These are phyloP conservation scores for Phytophthora gonapodyides DNA, from an alignment of 352 stramenopile species.

Conservation along the genomic window DNA sequence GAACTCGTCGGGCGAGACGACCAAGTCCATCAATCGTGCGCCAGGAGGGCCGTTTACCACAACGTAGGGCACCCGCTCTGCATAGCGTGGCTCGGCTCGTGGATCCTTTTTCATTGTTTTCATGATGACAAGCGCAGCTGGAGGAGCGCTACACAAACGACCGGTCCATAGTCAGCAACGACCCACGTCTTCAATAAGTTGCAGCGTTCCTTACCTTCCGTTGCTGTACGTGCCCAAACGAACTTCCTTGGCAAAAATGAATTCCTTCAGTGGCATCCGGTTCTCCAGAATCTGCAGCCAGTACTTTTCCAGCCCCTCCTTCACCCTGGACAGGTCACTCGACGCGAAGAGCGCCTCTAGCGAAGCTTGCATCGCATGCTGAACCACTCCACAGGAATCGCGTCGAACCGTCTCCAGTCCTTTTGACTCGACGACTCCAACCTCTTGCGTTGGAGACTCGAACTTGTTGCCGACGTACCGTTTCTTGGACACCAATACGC, in stretches of 20 bases:
- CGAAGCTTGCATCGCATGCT: constrained; percentile 65
- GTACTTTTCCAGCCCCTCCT: constrained; percentile 60
- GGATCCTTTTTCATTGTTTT: constrained; percentile 84
- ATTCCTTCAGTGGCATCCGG: constrained; percentile 68
- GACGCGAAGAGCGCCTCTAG: constrained; percentile 73
- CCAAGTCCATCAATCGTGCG: constrained; percentile 89
- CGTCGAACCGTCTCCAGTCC: constrained; percentile 93
- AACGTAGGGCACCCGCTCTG: constrained; percentile 90
- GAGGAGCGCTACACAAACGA: constrained; percentile 56
- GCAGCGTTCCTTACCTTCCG: constrained; percentile 36
- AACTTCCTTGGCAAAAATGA: constrained; percentile 89
- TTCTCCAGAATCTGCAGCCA: constrained; percentile 75
- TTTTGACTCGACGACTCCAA: constrained; percentile 87
- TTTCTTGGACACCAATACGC: constrained; percentile 95
- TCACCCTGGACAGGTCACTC: constrained; percentile 74
- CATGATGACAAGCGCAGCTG: constrained; percentile 74
- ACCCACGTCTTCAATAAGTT: neutral
- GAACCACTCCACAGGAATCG: constrained; percentile 92
- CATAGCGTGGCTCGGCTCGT: constrained; percentile 77
- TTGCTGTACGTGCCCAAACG: constrained; percentile 81
- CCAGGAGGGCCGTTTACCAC: constrained; percentile 89
- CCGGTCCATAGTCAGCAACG: constrained; percentile 4
- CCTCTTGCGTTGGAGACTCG: constrained; percentile 57
- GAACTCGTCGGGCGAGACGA: constrained; percentile 83
- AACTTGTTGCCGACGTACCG: constrained; percentile 92